These are phyloP conservation scores for Esteya vermicola DNA, from an alignment of 2,329 filamentous ascomycete species.

Conservation along the genomic window DNA sequence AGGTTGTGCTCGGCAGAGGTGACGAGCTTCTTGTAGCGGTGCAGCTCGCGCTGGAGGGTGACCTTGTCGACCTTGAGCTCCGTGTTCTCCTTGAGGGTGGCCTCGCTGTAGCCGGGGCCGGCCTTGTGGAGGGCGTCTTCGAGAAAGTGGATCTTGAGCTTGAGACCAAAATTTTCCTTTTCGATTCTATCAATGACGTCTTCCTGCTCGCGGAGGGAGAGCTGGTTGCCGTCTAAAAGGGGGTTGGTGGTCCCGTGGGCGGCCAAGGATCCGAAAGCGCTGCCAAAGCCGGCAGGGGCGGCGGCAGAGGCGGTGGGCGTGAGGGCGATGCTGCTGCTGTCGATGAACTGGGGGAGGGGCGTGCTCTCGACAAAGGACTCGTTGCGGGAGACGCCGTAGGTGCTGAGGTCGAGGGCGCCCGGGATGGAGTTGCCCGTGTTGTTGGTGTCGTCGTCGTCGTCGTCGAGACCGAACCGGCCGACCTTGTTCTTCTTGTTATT, in stretches of 20 bases:
- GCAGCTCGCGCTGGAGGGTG: slow-evolving; percentile 76
- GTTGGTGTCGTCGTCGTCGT: too few relatives aligned
- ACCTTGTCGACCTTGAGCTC: slow-evolving; percentile 88
- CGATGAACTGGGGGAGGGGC: slow-evolving; percentile 58
- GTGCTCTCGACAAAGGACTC: slow-evolving; percentile 55
- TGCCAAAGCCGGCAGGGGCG: too few relatives aligned
- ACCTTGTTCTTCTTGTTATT: slow-evolving; percentile 29
- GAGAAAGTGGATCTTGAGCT: slow-evolving; percentile 92
- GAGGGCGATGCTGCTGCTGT: slow-evolving; percentile 66
- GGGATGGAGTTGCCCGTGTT: slow-evolving; percentile 54
- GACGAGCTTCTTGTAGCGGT: slow-evolving; percentile 74
- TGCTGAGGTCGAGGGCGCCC: slow-evolving; percentile 51
- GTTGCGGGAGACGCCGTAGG: slow-evolving; percentile 51
- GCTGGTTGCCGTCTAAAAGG: slow-evolving; percentile 73
- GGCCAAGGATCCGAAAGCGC: too few relatives aligned
- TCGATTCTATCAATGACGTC: slow-evolving; percentile 91
- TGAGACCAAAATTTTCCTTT: slow-evolving; percentile 95
- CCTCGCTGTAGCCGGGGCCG: slow-evolving; percentile 79
- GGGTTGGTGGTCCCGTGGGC: too few relatives aligned
- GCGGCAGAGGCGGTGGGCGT: too few relatives aligned
- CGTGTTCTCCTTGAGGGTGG: slow-evolving; percentile 84
- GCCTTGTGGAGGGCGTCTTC: slow-evolving; percentile 80
- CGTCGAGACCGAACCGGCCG: slow-evolving; percentile 38
- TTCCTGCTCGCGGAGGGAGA: slow-evolving; percentile 89
- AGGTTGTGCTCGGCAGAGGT: slow-evolving; percentile 73